Percentiles rank a stretch among this genome's conserved stretches.
Conservation (phyloP, 805 yeast genomes). For the Nakazawaea ishiwadae region DNA sequence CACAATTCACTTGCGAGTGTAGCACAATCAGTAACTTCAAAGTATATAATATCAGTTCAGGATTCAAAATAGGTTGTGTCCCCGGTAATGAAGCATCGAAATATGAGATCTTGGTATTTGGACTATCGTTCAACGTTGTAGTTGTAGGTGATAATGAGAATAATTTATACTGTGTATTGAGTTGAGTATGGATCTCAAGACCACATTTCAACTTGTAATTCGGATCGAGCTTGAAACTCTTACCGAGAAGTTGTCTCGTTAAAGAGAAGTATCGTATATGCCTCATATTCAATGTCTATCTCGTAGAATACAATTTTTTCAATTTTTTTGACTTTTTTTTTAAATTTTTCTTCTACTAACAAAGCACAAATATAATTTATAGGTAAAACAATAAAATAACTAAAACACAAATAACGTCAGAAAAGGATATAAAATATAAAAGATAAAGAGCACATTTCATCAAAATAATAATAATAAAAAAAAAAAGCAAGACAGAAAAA, state of each 20-base stretch:
- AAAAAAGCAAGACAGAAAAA: no score
- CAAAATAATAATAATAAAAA: no score
- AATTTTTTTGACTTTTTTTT: background rate
- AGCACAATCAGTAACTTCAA: constrained; percentile 69
- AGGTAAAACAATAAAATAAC: no score
- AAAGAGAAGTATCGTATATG: background rate
- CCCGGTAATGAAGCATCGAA: constrained; percentile 92
- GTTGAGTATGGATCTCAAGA: constrained; percentile 88
- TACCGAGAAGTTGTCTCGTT: background rate
- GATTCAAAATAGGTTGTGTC: constrained; percentile 78
- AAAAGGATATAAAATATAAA: no score
- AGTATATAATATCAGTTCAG: constrained; percentile 68
- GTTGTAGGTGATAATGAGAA: constrained; percentile 61
- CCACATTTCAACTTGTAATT: constrained; percentile 62
- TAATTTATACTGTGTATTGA: constrained; percentile 67
- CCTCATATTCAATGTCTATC: background rate
- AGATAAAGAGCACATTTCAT: no score
- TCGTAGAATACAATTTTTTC: background rate
- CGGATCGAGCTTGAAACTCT: background rate
- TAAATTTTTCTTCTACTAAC: background rate
- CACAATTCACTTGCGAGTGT: constrained; percentile 47
- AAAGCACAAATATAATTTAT: no score
- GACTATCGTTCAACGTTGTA: constrained; percentile 28
- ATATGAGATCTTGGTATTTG: constrained; percentile 62
- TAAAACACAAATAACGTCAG: no score